phyloP scores from a whole-genome alignment of 345 rosid species.

The Triadica sebifera region DNA sequence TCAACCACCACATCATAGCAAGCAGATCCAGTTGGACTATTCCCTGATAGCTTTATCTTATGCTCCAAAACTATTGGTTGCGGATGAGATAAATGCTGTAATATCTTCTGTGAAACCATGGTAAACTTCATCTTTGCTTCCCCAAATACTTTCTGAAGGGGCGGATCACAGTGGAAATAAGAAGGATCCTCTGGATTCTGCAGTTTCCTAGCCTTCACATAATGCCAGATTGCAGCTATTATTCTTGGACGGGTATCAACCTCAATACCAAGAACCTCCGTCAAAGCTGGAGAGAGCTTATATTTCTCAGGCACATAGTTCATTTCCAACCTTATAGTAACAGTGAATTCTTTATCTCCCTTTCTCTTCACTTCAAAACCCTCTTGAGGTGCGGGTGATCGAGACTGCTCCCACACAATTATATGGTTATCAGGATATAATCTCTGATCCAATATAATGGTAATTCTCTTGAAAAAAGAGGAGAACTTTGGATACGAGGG shows the following conservation, averaged over 20 bases:
- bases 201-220: slow-evolving; percentile 93
- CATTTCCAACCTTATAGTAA: slow-evolving; percentile 79
- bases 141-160: slow-evolving; percentile 88
- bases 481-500: slow-evolving; percentile 81
- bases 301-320: slow-evolving; percentile 88
- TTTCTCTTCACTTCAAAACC: slow-evolving; percentile 98
- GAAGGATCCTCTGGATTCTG: slow-evolving; percentile 92
- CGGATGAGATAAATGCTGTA: slow-evolving; percentile 73
- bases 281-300: slow-evolving; percentile 85
- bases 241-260: slow-evolving; percentile 95
- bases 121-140: slow-evolving; percentile 83
- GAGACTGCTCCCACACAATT: slow-evolving; percentile 87
- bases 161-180: slow-evolving; percentile 72
- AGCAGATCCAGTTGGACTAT: slow-evolving; percentile 68
- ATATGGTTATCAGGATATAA: slow-evolving; percentile 81
- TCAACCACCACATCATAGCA: slow-evolving; percentile 97
- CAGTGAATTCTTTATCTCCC: slow-evolving; percentile 89
- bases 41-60: slow-evolving; percentile 85
- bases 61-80: slow-evolving; percentile 95
- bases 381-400: slow-evolving; percentile 88
- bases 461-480: slow-evolving; percentile 85
- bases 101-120: slow-evolving; percentile 84
- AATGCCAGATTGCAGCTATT: slow-evolving; percentile 98
- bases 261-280: slow-evolving; percentile 94
- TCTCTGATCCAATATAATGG: slow-evolving; percentile 85